phyloP scores from a whole-genome alignment of 2,329 filamentous ascomycete species.

The Fusarium miscanthi region DNA sequence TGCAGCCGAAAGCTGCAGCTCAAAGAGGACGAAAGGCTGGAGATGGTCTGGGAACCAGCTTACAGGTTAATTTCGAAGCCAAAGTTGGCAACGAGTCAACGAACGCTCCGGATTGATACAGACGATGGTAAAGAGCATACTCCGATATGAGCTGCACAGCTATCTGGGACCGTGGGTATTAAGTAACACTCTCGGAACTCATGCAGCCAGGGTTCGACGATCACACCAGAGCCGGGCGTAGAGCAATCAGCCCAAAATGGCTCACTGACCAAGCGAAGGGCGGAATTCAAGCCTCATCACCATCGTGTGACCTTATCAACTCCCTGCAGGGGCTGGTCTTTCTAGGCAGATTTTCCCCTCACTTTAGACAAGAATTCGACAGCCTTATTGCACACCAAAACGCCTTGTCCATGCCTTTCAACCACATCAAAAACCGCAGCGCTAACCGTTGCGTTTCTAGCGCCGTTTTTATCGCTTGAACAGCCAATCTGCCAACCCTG shows the following conservation, averaged over 20 bases:
- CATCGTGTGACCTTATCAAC: slow-evolving; percentile 33
- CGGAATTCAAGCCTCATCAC: slow-evolving; percentile 18
- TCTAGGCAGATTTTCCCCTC: slow-evolving; percentile 32
- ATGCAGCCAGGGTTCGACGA: slow-evolving; percentile 12
- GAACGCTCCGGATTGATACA: background rate
- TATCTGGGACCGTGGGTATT: slow-evolving; percentile 34
- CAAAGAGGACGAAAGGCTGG: background rate
- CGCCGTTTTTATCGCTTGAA: slow-evolving; percentile 12
- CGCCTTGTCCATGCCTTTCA: slow-evolving; percentile 36
- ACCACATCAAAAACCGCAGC: slow-evolving; percentile 3
- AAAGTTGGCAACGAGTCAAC: slow-evolving; percentile 12
- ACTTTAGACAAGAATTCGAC: slow-evolving; percentile 2
- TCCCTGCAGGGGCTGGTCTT: background rate
- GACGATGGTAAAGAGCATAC: background rate
- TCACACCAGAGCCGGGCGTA: slow-evolving; percentile 38
- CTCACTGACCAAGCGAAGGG: slow-evolving; percentile 8
- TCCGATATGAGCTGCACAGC: background rate
- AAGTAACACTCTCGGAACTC: slow-evolving; percentile 37
- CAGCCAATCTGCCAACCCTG: slow-evolving; percentile 35
- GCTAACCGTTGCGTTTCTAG: slow-evolving; percentile 32
- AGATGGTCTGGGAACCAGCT: background rate
- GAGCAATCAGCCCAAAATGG: slow-evolving; percentile 23
- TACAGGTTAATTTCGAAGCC: background rate
- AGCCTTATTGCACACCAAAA: slow-evolving; percentile 32
- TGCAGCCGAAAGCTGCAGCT: background rate